Base-by-base conservation (phyloP, 1,284 basidiomycete genomes). In the Boletus smithii region DNA sequence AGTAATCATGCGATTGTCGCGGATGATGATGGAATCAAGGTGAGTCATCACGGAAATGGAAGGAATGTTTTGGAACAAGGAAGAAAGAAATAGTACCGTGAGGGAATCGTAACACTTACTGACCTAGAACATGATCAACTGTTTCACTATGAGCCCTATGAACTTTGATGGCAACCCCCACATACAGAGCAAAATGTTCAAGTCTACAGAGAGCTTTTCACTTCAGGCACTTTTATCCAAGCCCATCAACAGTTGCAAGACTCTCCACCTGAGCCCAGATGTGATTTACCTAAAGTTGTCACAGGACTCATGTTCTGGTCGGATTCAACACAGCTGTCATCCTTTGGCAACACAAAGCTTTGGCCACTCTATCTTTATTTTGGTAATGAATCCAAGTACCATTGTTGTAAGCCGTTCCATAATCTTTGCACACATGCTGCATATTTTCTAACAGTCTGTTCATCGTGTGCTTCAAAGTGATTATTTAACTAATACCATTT, bases 321-420 rank as follows among this genome's bases (percentile, higher is more conserved):
- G 8, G 48, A 53, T 33, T 24, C 44, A 9, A 53, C 44, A 2
- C 48, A 50, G 11, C 26, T 53, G 8, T 30, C 44, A 1, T 30
- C 48, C 0, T 50, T 50, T 29, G 41, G 48, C 3, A 18, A 50
- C 9, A 17, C 38, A 11, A 50, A 38, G 18, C 32, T 49, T 14
- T 54, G 49, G 51, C 72, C 70, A 0, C 26, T 70, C 0, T 74
- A 73, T 48, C 41, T 70, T 0, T 66, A 53, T 40, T 62, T 73
- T 43, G 65, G 64, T 4, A 71, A 69, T 32, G 55, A 66, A 16
- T 66, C 66, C 2, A 74, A 74, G 50, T 73, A 70, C 18, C 37
- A 46, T 1, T 55, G 65, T 44, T 50, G 8, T 56, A 57, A 27
- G 64, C 68, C 5, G 38, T 38, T 0, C 38, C 42, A 0, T 35